Conservation (phyloP, 306 rosid species). For the Oemleria cerasiformis region DNA sequence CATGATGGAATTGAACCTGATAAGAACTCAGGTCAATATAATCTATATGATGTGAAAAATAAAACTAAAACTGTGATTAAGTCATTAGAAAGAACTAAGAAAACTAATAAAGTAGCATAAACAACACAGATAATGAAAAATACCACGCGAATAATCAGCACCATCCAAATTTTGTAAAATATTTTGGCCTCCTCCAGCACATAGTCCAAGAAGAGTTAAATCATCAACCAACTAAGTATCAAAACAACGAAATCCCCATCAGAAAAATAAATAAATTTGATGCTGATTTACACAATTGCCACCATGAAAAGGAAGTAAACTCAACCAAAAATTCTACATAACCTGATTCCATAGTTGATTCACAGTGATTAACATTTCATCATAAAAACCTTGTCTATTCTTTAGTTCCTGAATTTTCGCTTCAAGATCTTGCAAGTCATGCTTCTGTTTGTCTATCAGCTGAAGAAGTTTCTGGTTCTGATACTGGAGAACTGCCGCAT, state of each 20-base stretch:
- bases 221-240: slow-evolving; percentile 72
- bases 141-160: slow-evolving; percentile 55
- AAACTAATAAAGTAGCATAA: neutral
- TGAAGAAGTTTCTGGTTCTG: slow-evolving; percentile 88
- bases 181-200: slow-evolving; percentile 61
- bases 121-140: neutral
- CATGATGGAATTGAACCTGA: slow-evolving; percentile 69
- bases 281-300: slow-evolving; percentile 14
- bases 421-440: slow-evolving; percentile 67
- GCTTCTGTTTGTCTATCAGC: slow-evolving; percentile 66
- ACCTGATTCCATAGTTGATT: slow-evolving; percentile 90
- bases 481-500: slow-evolving; percentile 66
- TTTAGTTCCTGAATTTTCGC: slow-evolving; percentile 48
- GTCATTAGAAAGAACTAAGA: neutral
- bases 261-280: slow-evolving; percentile 13
- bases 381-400: slow-evolving; percentile 60
- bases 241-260: slow-evolving; percentile 25
- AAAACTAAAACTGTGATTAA: neutral
- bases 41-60: slow-evolving; percentile 19
- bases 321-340: slow-evolving; percentile 22
- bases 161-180: slow-evolving; percentile 42
- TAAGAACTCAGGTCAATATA: slow-evolving; percentile 35
- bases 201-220: slow-evolving; percentile 71
- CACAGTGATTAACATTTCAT: slow-evolving; percentile 59
- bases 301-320: slow-evolving; percentile 1